Base-by-base conservation (phyloP, 2,329 filamentous ascomycete genomes). In the Colletotrichum neosansevieriae region DNA sequence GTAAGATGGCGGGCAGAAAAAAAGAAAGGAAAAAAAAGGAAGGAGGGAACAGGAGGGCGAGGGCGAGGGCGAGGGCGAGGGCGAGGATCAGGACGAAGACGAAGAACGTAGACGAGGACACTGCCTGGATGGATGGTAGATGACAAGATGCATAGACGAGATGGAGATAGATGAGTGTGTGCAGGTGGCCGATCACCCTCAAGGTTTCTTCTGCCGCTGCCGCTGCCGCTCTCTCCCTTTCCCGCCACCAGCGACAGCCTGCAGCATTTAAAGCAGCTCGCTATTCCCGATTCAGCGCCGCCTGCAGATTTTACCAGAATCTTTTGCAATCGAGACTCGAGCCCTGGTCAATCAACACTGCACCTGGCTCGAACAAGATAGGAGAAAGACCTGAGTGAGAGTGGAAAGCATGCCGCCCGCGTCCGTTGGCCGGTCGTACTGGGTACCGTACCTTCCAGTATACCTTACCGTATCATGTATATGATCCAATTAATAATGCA, bases 271-370 rank as follows among this genome's bases (percentile, higher is more conserved):
- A 15, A 34, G 24, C 47, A 60, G 40, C 54, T 36, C 45, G 17
- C 65, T 56, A 49, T 65, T 54, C 65, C 65, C 49, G 34, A 59
- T 65, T 53, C 29, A 40, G 38, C 10, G 34, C 13, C 54, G 42
- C 40, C 61, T 64, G 65, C 65, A 68, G 63, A 21, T 38, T 42
- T 40, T 29, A 29, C 47, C 54, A 61, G 49, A 21, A 63, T 42
- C 47, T n/a, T 42, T 17, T 24, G 47, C 29, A 34, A 34, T 34
- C 49, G 49, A 51, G 19, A 49, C 54, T 45, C 45, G 29, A 51
- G 11, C 50, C 58, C 29, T 29, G 50, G 24, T 63, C 51, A 51
- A 21, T n/a, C 6, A 17, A 34, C 29, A 24, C 59, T 63, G 59
- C 59, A 63, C 40, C 21, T 42, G 50, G 36, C 58, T 38, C 42